Conservation (phyloP, 805 yeast species). For the Ascoidea asiatica region DNA sequence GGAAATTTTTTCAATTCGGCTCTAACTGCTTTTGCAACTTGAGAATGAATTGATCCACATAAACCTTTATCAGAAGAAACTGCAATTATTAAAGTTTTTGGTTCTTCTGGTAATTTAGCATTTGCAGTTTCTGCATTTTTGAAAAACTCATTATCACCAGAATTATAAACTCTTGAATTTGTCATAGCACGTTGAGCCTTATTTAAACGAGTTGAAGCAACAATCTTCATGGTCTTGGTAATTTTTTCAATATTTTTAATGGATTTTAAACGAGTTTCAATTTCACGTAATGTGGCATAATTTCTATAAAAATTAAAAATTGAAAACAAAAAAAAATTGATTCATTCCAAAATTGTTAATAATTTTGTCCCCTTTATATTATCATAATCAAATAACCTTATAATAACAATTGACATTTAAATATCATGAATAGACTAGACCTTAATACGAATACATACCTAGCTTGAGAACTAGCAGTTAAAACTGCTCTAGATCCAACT, state of each 20-base stretch:
- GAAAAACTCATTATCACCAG: conserved; percentile 68
- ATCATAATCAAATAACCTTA: not conserved
- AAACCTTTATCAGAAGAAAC: conserved; percentile 96
- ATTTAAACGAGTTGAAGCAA: conserved; percentile 91
- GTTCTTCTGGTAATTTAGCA: conserved; percentile 28
- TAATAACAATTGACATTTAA: not conserved
- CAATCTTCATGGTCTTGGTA: conserved; percentile 99
- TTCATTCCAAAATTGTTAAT: not conserved
- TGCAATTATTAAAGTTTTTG: conserved; percentile 71
- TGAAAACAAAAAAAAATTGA: not conserved
- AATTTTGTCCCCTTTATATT: not conserved
- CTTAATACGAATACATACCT: conserved; percentile 12
- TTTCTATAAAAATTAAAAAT: conserved; percentile 33
- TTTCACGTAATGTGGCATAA: conserved; percentile 97
- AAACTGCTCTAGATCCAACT: conserved; percentile 19
- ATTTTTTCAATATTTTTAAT: conserved; percentile 98
- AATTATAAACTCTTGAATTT: conserved; percentile 73
- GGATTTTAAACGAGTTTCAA: conserved; percentile 94
- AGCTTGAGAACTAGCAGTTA: conserved; percentile 17
- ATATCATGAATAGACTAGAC: too few relatives aligned
- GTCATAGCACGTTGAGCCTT: conserved; percentile 94
- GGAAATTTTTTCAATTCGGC: conserved; percentile 44
- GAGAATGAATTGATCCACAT: conserved; percentile 97
- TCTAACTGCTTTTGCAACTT: conserved; percentile 82
- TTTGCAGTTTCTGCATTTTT: conserved; percentile 67